These are phyloP conservation scores for Lentinus brumalis DNA, from an alignment of 768 basidiomycete species.

Conservation along the genomic window DNA sequence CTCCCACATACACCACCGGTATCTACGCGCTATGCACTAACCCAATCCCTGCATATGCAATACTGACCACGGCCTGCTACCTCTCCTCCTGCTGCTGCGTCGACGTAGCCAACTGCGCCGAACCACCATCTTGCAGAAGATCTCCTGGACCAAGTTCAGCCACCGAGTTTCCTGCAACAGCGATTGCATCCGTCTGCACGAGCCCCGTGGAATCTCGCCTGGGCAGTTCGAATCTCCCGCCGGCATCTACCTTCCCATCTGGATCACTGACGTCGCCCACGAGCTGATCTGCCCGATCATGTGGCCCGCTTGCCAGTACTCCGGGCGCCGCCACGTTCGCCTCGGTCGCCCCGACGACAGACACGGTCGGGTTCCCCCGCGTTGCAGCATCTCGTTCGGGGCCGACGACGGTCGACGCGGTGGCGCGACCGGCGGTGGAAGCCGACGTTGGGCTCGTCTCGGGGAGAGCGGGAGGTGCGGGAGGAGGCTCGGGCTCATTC, in stretches of 20 bases:
- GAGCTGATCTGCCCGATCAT: constrained; percentile 7
- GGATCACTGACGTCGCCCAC: constrained; percentile 8
- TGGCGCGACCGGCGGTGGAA: no score
- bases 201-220: background rate
- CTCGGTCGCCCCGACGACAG: no score
- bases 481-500: constrained; percentile 19
- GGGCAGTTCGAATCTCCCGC: constrained; percentile 2
- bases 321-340: background rate
- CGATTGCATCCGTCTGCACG: background rate
- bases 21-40: background rate
- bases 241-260: constrained; percentile 5
- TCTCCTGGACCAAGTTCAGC: background rate
- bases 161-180: no score
- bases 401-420: no score
- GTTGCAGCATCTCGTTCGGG: no score
- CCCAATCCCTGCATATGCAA: background rate
- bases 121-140: background rate
- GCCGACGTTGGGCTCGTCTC: no score
- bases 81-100: background rate
- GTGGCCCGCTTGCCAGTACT: background rate
- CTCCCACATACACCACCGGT: background rate
- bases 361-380: no score
- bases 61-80: background rate
- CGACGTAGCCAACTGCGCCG: background rate
- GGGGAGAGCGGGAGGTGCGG: no score